Base-by-base conservation (phyloP, 1,139 yeast species). In the Lodderomyces orthopsilosis region DNA sequence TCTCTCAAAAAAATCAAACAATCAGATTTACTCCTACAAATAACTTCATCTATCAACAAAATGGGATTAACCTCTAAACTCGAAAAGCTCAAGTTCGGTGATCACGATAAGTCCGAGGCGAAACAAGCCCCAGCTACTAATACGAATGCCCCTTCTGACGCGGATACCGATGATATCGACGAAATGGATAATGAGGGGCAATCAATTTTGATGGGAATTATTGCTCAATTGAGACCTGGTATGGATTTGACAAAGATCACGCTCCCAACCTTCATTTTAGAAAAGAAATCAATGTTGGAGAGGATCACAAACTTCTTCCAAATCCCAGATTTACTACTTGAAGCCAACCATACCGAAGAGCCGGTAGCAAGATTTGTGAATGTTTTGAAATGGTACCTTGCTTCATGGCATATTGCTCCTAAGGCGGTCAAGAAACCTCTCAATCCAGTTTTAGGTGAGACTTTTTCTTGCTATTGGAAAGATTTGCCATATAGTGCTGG, bases 361-460 rank as follows among this genome's bases (percentile, higher is more conserved):
- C 79, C 81, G 1, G 57, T 84, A 26, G 69, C 79, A 45, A 74
- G 98, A 49, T 91, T 93, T 56, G 61, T 88, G 7, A 66, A 77
- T 38, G 82, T 93, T 8, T 81, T 86, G 35, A 81, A 83, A 55
- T 93, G 96, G 96, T 93, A 91, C 60, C 72, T 93, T 60, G 81
- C 96, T 2, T 90, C 95, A 40, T 93, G 98, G 98, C 98, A 93
- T 59, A 91, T 93, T 59, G 94, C 97, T 1, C 98, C 98, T 19
- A 93, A 91, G 60, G 98, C 98, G 1, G 98, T 93, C 10, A 93
- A 94, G 62, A 93, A 93, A 64, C 98, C 98, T 0, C 72, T 93
- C 55, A 93, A 93, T 57, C 98, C 98, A 1, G 90, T 94, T 6
- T 64, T 93, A 24, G 98, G 98, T 23, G 98, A 93, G 61, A 76